Percentiles rank a stretch among this genome's conserved stretches.
Evolutionary conservation across 768 basidiomycete genomes (phyloP).

Genomic region (Ramaria sp.): DNA sequence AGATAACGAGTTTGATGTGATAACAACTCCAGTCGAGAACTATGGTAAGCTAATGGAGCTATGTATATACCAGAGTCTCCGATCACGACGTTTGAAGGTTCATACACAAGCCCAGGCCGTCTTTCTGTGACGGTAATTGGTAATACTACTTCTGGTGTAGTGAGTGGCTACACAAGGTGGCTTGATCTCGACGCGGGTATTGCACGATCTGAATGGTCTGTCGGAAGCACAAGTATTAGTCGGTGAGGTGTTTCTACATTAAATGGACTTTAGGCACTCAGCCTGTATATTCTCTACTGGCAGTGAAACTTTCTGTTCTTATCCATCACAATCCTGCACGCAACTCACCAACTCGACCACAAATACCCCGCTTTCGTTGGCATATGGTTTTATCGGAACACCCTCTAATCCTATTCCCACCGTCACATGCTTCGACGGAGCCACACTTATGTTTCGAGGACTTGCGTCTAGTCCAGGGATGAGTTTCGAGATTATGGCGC

Average conservation of each 20-base stretch:
- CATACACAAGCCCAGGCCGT: slow-evolving; percentile 56
- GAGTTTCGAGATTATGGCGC: slow-evolving; percentile 53
- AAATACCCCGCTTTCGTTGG: not conserved
- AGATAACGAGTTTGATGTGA: slow-evolving; percentile 8
- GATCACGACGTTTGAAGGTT: slow-evolving; percentile 32
- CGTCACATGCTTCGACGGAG: slow-evolving; percentile 46
- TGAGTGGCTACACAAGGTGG: slow-evolving; percentile 44
- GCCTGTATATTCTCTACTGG: not conserved
- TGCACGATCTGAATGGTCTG: slow-evolving; percentile 49
- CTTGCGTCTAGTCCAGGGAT: slow-evolving; percentile 38
- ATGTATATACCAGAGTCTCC: not conserved
- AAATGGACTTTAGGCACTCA: not conserved
- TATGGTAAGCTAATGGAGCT: slow-evolving; percentile 2
- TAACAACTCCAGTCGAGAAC: slow-evolving; percentile 5
- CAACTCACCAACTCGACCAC: slow-evolving; percentile 37
- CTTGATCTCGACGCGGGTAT: slow-evolving; percentile 58
- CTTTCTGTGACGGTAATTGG: slow-evolving; percentile 18
- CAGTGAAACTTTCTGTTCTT: slow-evolving; percentile 57
- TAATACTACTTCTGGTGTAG: slow-evolving; percentile 17
- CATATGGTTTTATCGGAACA: slow-evolving; percentile 1
- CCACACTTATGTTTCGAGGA: slow-evolving; percentile 46
- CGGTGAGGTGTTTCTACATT: slow-evolving; percentile 28
- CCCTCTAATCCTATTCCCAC: slow-evolving; percentile 30
- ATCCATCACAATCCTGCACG: slow-evolving; percentile 49
- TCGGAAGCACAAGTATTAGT: slow-evolving; percentile 32